phyloP scores from a whole-genome alignment of 192 early-diverging fungal species.

The Coemansia sp. region DNA sequence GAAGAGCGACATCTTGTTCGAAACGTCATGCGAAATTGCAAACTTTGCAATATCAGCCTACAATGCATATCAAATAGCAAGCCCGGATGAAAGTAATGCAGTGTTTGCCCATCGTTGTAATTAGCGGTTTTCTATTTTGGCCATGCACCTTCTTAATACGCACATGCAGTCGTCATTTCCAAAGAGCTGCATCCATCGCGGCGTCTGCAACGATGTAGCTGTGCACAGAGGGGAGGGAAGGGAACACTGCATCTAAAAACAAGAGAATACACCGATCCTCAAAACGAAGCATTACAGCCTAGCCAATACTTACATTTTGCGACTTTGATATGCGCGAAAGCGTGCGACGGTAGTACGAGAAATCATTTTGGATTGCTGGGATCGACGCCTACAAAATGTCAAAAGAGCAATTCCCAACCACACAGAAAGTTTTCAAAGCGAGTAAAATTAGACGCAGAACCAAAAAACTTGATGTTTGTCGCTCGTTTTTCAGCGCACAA shows the following conservation, averaged over 20 bases:
- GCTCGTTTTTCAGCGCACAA: not conserved
- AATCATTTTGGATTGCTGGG: slow-evolving; percentile 87
- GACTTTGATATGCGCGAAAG: slow-evolving; percentile 73
- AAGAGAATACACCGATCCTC: not conserved
- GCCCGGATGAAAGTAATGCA: not conserved
- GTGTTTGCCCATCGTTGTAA: not conserved
- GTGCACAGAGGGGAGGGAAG: not conserved
- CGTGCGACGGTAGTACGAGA: slow-evolving; percentile 94
- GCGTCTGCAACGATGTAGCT: not conserved
- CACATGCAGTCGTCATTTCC: not conserved
- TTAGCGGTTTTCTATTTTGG: not conserved
- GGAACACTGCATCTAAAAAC: not conserved
- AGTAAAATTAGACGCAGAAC: not conserved
- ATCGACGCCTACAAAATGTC: slow-evolving; percentile 38
- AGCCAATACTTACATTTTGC: slow-evolving; percentile 57
- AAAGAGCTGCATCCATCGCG: not conserved
- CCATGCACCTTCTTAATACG: not conserved
- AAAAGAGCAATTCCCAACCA: not conserved
- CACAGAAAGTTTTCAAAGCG: not conserved
- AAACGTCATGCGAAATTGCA: slow-evolving; percentile 79
- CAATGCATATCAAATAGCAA: slow-evolving; percentile 2
- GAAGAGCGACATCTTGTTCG: slow-evolving; percentile 95
- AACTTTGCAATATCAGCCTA: slow-evolving; percentile 59
- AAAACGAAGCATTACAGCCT: not conserved
- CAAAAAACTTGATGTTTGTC: not conserved